These are phyloP conservation scores for Hymenoscyphus scutula DNA, from an alignment of 2,329 filamentous ascomycete genomes.

Conservation along the genomic window DNA sequence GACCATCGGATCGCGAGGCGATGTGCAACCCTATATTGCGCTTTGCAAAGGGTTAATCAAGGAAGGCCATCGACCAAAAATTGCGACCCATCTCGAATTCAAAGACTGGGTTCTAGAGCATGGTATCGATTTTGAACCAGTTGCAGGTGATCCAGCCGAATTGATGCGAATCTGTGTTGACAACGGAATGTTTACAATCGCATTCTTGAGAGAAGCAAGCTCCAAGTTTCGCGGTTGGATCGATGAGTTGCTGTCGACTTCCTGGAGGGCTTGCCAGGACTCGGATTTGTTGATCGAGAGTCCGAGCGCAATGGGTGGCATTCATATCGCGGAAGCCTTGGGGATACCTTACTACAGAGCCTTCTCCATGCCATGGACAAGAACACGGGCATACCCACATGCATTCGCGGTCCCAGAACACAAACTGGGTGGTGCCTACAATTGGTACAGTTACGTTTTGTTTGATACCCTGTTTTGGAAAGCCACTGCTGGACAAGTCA, in stretches of 20 bases:
- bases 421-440: constrained; percentile 94
- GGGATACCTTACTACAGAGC: constrained; percentile 93
- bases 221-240: constrained; percentile 92
- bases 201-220: constrained; percentile 85
- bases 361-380: constrained; percentile 98
- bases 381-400: constrained; percentile 92
- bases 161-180: constrained; percentile 96
- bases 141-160: constrained; percentile 89
- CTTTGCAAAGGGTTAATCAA: constrained; percentile 85
- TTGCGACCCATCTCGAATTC: constrained; percentile 92
- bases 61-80: constrained; percentile 82
- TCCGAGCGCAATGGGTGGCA: constrained; percentile 94
- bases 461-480: constrained; percentile 98
- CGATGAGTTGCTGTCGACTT: constrained; percentile 78
- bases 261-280: constrained; percentile 80
- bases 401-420: constrained; percentile 90
- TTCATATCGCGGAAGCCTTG: constrained; percentile 93
- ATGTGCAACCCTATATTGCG: constrained; percentile 97
- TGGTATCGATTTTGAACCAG: constrained; percentile 85
- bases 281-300: constrained; percentile 92
- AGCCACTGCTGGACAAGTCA: constrained; percentile 85
- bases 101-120: constrained; percentile 85
- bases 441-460: constrained; percentile 91
- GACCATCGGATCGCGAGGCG: constrained; percentile 92
- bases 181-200: constrained; percentile 93